Evolutionary conservation across 371 early-diverging fungal species (phyloP).

Genomic region (Saksenaea oblongispora): DNA sequence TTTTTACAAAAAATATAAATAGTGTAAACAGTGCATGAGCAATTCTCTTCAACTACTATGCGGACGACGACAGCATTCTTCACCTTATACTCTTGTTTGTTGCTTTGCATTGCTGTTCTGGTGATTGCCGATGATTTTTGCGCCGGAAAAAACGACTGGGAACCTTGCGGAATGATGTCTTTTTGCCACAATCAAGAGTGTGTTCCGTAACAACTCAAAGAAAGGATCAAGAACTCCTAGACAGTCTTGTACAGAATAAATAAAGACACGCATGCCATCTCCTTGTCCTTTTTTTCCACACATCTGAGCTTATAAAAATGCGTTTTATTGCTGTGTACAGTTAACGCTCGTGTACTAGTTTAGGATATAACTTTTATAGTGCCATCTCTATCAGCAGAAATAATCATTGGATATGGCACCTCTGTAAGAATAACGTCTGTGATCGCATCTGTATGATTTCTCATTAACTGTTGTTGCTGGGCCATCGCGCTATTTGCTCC

Average conservation of each 20-base stretch:
- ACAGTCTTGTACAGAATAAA: too few relatives aligned
- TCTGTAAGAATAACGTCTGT: constrained; percentile 71
- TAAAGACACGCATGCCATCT: too few relatives aligned
- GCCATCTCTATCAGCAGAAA: constrained; percentile 81
- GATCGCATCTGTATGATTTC: constrained; percentile 77
- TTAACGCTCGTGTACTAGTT: background rate
- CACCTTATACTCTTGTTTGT: background rate
- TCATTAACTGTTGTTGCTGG: constrained; percentile 59
- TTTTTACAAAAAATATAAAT: too few relatives aligned
- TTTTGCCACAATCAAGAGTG: background rate
- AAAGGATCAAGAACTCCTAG: background rate
- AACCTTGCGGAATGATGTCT: background rate
- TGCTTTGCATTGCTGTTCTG: background rate
- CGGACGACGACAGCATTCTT: background rate
- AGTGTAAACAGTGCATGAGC: background rate
- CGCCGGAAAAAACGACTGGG: background rate
- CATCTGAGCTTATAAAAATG: too few relatives aligned
- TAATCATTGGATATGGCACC: constrained; percentile 76
- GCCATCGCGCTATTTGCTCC: constrained; percentile 23
- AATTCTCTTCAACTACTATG: background rate
- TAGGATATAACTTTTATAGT: constrained; percentile 72
- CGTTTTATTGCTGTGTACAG: background rate
- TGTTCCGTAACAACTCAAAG: background rate
- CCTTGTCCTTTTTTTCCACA: too few relatives aligned
- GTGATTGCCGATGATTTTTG: background rate